Percentiles rank a stretch among this genome's conserved stretches.
Evolutionary conservation across 2,329 filamentous ascomycete genomes (phyloP).

Genomic region (Claviceps humidiphila): DNA sequence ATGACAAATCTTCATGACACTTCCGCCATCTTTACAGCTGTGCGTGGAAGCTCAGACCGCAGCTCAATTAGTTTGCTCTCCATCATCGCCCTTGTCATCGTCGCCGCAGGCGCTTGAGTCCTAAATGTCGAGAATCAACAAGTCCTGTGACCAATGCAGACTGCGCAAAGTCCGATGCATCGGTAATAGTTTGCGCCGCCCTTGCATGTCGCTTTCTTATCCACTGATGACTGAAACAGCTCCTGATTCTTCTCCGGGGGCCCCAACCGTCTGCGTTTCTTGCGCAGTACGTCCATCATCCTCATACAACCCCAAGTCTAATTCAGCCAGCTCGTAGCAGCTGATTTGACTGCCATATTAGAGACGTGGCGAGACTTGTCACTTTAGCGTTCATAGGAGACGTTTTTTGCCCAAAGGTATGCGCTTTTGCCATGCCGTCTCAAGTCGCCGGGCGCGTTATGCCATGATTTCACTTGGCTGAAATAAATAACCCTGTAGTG

Average conservation of each 20-base stretch:
- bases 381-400: slow-evolving; percentile 2
- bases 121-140: slow-evolving; percentile 5
- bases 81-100: neutral
- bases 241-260: neutral
- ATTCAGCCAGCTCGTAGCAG: neutral
- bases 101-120: neutral
- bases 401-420: slow-evolving; percentile 3
- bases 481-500: neutral
- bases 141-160: slow-evolving; percentile 12
- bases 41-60: no score
- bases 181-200: slow-evolving; percentile 3
- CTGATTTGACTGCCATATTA: neutral
- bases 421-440: neutral
- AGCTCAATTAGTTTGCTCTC: neutral
- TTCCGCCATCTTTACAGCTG: no score
- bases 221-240: neutral
- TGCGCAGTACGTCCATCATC: slow-evolving; percentile 1
- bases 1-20: no score
- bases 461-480: neutral
- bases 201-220: neutral
- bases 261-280: slow-evolving; percentile 1
- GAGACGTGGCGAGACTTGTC: slow-evolving; percentile 3
- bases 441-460: neutral
- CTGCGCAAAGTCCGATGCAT: slow-evolving; percentile 12
- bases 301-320: neutral